Percentiles rank a stretch among this genome's conserved stretches.
Evolutionary conservation across 441 rosid species (phyloP).

Genomic region (Adansonia gregorii): DNA sequence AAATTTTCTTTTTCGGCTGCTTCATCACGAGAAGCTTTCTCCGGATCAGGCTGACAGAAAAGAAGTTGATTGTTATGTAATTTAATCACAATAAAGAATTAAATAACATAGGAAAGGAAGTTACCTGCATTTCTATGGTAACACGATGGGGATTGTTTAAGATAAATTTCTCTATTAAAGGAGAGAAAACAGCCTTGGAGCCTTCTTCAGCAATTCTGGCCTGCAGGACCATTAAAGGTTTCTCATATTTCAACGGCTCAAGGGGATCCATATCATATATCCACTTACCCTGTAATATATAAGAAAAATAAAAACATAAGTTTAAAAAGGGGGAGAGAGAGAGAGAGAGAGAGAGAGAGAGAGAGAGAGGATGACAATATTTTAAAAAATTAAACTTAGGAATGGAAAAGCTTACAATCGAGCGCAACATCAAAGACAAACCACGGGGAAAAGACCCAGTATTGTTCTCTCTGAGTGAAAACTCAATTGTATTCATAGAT

Average conservation of each 20-base stretch:
- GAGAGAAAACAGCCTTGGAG: slow-evolving; percentile 91
- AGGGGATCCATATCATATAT: slow-evolving; percentile 94
- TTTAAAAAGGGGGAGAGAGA: not conserved
- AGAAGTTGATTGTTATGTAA: slow-evolving; percentile 21
- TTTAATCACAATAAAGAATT: slow-evolving; percentile 10
- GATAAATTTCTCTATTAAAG: slow-evolving; percentile 76
- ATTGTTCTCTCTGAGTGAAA: slow-evolving; percentile 92
- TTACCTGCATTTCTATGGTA: slow-evolving; percentile 87
- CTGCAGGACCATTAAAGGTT: slow-evolving; percentile 73
- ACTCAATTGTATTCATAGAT: slow-evolving; percentile 96
- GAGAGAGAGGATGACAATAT: not conserved
- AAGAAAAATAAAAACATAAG: slow-evolving; percentile 18
- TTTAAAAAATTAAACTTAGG: slow-evolving; percentile 9
- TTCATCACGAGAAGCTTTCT: slow-evolving; percentile 79
- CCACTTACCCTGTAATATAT: slow-evolving; percentile 71
- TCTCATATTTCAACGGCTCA: slow-evolving; percentile 83
- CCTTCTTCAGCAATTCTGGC: slow-evolving; percentile 83
- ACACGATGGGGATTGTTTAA: slow-evolving; percentile 79
- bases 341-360: not conserved
- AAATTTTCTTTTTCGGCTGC: slow-evolving; percentile 69
- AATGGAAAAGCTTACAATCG: slow-evolving; percentile 57
- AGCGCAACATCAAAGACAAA: slow-evolving; percentile 84
- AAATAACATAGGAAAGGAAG: slow-evolving; percentile 13
- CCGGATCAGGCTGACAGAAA: slow-evolving; percentile 77
- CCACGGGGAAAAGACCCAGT: slow-evolving; percentile 98